A percentile compares a stretch with the other conserved stretches of the same genome.
phyloP scores from a whole-genome alignment of 2,329 filamentous ascomycete genomes.

The Chaetomiaceae sp. region DNA sequence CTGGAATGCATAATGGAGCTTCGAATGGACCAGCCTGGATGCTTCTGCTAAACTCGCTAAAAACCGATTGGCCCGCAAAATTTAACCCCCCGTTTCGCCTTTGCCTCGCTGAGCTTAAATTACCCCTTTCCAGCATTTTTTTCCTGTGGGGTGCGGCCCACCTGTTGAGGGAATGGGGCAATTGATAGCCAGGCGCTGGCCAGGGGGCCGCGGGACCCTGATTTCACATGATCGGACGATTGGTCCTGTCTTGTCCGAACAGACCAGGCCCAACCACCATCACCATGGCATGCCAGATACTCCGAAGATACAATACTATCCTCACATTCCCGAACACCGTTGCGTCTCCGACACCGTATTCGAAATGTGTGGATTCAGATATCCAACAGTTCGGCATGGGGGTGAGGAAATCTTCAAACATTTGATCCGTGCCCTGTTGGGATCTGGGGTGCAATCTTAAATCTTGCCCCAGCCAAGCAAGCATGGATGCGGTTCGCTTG shows the following conservation, averaged over 20 bases:
- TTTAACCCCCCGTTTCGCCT: conserved; percentile 9
- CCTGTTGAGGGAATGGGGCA: not conserved
- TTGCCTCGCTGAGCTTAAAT: not conserved
- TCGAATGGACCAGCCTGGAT: not conserved
- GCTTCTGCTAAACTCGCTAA: not conserved
- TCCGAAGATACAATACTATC: no score
- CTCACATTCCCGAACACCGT: no score
- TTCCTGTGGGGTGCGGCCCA: not conserved
- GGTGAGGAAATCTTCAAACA: no score
- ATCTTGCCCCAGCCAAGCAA: not conserved
- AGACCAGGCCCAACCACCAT: no score
- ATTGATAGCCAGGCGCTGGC: not conserved
- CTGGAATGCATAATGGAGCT: no score
- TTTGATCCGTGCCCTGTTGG: not conserved
- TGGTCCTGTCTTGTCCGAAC: no score
- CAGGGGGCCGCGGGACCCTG: not conserved
- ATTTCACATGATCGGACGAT: conserved; percentile 3
- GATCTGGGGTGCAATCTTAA: conserved; percentile 17
- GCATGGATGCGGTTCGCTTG: conserved; percentile 17
- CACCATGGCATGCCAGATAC: no score
- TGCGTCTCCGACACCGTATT: no score
- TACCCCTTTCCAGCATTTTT: conserved; percentile 3
- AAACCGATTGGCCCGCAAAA: conserved; percentile 1
- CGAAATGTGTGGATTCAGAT: no score
- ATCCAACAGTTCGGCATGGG: no score